Percentiles rank a stretch among this genome's conserved stretches.
These are phyloP conservation scores for Aspergillus transmontanensis DNA, from an alignment of 2,329 filamentous ascomycete genomes.

Conservation along the genomic window DNA sequence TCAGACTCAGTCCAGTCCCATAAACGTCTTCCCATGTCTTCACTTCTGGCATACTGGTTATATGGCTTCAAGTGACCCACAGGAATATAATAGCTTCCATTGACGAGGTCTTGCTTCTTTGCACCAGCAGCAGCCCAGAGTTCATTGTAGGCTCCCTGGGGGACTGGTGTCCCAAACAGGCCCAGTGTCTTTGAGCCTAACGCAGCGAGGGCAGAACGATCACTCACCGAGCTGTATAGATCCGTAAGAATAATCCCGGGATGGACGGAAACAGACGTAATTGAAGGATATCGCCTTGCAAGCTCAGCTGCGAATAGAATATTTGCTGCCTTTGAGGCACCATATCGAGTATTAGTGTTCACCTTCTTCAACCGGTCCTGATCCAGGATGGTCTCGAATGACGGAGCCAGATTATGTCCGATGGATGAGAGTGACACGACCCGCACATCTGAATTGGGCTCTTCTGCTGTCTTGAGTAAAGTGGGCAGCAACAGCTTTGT, in stretches of 20 bases:
- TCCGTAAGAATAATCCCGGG: slow-evolving; percentile 47
- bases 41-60: slow-evolving; percentile 29
- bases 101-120: slow-evolving; percentile 26
- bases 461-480: slow-evolving; percentile 27
- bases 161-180: slow-evolving; percentile 23
- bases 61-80: slow-evolving; percentile 28
- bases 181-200: slow-evolving; percentile 18
- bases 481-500: slow-evolving; percentile 37
- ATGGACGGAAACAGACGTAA: slow-evolving; percentile 48
- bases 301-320: slow-evolving; percentile 49
- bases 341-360: slow-evolving; percentile 43
- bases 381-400: slow-evolving; percentile 32
- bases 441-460: slow-evolving; percentile 30
- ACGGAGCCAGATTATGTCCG: slow-evolving; percentile 28
- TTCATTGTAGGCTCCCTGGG: slow-evolving; percentile 28
- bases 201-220: slow-evolving; percentile 10
- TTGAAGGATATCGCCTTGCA: slow-evolving; percentile 37
- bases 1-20: slow-evolving; percentile 42
- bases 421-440: slow-evolving; percentile 34
- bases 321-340: slow-evolving; percentile 50
- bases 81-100: slow-evolving; percentile 34
- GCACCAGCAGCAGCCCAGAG: slow-evolving; percentile 35
- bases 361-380: slow-evolving; percentile 32
- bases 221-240: slow-evolving; percentile 26
- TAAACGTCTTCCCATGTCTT: slow-evolving; percentile 29